Base-by-base conservation (phyloP, 805 yeast genomes). In the Zygosaccharomyces bailii region DNA sequence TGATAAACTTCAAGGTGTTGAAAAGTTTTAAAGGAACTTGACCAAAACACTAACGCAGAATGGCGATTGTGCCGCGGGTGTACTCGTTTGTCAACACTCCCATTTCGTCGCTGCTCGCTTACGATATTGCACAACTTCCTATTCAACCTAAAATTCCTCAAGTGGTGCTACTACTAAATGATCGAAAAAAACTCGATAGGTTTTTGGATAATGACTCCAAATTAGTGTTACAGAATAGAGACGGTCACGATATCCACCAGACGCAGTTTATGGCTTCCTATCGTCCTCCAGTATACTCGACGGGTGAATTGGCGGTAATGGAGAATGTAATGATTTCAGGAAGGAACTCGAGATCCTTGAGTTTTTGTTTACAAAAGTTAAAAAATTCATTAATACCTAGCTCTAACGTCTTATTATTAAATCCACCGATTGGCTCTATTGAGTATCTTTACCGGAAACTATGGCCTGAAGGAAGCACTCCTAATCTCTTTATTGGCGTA, bases 371-470 rank as follows among this genome's bases (percentile, higher is more conserved):
- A 11, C 55, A 53, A 10, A 76, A 76, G 11, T 67, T 79, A 46
- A 40, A 68, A 3, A 61, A 69, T 1, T 62, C 67, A 36, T 63
- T 87, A 10, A 51, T 59, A 8, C 49, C 55, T 0, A 57, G 67
- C 2, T 74, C 90, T 1, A 80, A 79, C 45, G 61, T 89, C 2
- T 51, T 90, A 35, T 61, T 90, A 17, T 54, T 90, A 11, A 63
- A 69, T n/a, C 95, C 87, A 44, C 87, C 89, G 2, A 72, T 85
- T 77, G 95, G 95, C 2, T 71, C 78, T 33, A 60, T 74, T 6
- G 77, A 75, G 9, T 61, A 68, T 45, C 54, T 87, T 8, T 60
- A 69, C n/a, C 59, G 65, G 1, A 54, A 60, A 8, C 63, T 79
- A 5, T 86, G 91, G 89, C 78, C 78, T 3, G 55, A 64, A 2